phyloP scores from a whole-genome alignment of 1,284 basidiomycete genomes.

The Puccinia polysora region DNA sequence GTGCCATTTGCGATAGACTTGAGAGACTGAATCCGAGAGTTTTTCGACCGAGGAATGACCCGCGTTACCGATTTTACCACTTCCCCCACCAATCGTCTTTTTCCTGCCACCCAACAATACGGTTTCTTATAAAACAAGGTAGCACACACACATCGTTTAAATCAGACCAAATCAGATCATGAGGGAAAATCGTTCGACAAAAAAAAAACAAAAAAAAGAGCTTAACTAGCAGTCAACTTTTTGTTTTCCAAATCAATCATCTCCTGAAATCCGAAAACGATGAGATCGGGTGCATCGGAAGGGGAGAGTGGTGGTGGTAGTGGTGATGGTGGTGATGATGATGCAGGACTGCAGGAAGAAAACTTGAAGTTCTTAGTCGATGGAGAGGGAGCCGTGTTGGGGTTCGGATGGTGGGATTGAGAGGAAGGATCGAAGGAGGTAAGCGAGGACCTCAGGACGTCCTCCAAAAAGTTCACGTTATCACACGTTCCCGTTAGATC shows the following conservation, averaged over 20 bases:
- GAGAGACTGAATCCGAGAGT: conserved; percentile 72
- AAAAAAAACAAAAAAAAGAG: neutral
- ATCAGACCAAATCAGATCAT: neutral
- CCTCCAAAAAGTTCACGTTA: conserved; percentile 68
- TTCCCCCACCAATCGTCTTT: conserved; percentile 55
- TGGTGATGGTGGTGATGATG: conserved; percentile 34
- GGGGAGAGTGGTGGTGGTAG: conserved; percentile 62
- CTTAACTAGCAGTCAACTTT: conserved; percentile 74
- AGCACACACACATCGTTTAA: neutral
- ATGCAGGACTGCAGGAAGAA: neutral
- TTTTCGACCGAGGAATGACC: conserved; percentile 51
- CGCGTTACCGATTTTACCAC: neutral
- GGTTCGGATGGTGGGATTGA: neutral
- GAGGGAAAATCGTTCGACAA: too few relatives aligned
- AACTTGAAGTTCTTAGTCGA: neutral
- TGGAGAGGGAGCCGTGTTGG: neutral
- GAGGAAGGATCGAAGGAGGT: conserved; percentile 48
- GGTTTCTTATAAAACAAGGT: conserved; percentile 58
- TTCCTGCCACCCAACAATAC: conserved; percentile 70
- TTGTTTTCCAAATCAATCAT: conserved; percentile 87
- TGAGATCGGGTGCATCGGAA: conserved; percentile 66
- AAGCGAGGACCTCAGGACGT: conserved; percentile 62
- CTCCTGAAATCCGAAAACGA: conserved; percentile 92
- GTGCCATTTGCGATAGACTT: conserved; percentile 79
- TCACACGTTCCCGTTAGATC: conserved; percentile 62